phyloP scores from a whole-genome alignment of 2,329 filamentous ascomycete species.

The Ophiostoma sp. region DNA sequence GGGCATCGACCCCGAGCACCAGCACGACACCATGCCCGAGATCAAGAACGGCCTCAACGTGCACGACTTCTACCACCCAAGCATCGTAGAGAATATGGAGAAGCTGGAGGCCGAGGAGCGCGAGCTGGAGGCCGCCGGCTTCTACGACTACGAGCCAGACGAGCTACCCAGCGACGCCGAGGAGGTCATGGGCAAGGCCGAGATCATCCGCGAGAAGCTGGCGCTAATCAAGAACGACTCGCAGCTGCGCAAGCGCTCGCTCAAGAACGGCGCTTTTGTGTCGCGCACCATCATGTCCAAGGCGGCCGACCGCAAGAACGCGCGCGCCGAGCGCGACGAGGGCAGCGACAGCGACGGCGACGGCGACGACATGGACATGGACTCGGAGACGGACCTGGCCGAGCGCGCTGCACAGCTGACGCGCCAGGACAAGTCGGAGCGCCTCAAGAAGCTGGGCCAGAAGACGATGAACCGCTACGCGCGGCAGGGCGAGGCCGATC shows the following conservation, averaged over 20 bases:
- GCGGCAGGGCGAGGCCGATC: conserved; percentile 91
- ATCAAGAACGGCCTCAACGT: conserved; percentile 94
- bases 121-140: conserved; percentile 82
- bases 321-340: conserved; percentile 40
- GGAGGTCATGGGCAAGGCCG: conserved; percentile 84
- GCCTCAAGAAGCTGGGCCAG: conserved; percentile 82
- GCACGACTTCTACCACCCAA: conserved; percentile 93
- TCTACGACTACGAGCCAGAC: conserved; percentile 78
- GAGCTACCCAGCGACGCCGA: conserved; percentile 75
- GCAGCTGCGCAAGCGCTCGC: conserved; percentile 78
- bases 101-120: conserved; percentile 95
- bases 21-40: conserved; percentile 92
- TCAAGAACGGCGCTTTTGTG: conserved; percentile 95
- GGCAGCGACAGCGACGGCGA: conserved; percentile 60
- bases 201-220: conserved; percentile 92
- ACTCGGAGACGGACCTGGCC: conserved; percentile 40
- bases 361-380: conserved; percentile 68
- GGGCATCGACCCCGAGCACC: conserved; percentile 86
- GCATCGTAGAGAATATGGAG: conserved; percentile 88
- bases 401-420: conserved; percentile 57
- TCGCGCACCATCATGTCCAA: conserved; percentile 60
- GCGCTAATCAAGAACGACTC: conserved; percentile 88
- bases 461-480: conserved; percentile 99
- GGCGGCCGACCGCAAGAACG: conserved; percentile 54
- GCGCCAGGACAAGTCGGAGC: conserved; percentile 68